These are phyloP conservation scores for Fusarium sp. DNA, from an alignment of 2,329 filamentous ascomycete species.

Conservation along the genomic window DNA sequence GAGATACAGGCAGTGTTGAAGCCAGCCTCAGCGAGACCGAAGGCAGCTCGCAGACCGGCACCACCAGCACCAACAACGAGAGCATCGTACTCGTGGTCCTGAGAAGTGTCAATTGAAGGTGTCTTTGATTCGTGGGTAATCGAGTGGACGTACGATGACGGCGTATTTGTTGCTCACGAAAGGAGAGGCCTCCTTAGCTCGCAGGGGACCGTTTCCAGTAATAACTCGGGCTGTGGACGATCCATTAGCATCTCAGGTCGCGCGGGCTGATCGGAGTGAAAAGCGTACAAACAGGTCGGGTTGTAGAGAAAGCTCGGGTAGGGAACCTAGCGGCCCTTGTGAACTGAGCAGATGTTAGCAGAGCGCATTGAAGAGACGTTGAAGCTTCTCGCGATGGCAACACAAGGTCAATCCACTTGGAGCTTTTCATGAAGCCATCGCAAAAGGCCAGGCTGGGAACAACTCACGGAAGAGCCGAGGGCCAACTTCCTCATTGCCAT, in stretches of 20 bases:
- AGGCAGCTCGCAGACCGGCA: constrained; percentile 83
- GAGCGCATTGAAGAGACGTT: constrained; percentile 11
- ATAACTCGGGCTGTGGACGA: constrained; percentile 78
- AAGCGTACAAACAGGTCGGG: constrained; percentile 78
- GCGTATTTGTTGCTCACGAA: constrained; percentile 92
- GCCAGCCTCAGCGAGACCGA: constrained; percentile 87
- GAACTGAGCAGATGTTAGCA: constrained; percentile 62
- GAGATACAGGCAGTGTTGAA: constrained; percentile 91
- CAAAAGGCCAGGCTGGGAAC: constrained; percentile 32
- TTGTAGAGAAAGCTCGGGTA: constrained; percentile 86
- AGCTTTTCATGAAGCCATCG: constrained; percentile 22
- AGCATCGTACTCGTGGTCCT: constrained; percentile 99
- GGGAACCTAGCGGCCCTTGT: constrained; percentile 72
- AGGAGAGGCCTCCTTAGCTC: constrained; percentile 92
- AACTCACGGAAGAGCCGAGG: constrained; percentile 67
- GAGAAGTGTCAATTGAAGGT: constrained; percentile 43
- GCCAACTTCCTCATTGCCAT: constrained; percentile 73
- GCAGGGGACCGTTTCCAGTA: constrained; percentile 79
- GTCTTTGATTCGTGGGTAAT: constrained; percentile 6
- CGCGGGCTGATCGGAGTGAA: constrained; percentile 17
- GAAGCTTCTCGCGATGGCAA: constrained; percentile 28
- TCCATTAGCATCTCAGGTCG: constrained; percentile 35
- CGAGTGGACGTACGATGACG: constrained; percentile 77
- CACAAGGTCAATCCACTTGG: background rate
- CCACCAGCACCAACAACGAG: constrained; percentile 91